A percentile compares a stretch with the other conserved stretches of the same genome.
phyloP scores from a whole-genome alignment of 163 green algal species.

The Trebouxiophyceae sp. region DNA sequence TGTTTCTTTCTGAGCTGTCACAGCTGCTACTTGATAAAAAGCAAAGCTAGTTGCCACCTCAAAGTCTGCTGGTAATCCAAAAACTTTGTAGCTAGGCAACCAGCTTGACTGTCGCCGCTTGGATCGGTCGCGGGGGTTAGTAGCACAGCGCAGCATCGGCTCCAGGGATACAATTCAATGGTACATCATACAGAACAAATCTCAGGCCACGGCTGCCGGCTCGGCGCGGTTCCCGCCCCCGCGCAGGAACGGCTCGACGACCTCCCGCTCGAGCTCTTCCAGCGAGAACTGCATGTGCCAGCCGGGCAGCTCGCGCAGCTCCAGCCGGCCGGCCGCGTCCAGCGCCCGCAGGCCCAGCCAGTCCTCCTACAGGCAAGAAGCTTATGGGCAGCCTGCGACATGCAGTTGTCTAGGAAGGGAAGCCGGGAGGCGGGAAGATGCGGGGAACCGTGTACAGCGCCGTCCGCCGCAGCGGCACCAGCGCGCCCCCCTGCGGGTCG shows the following conservation, averaged over 20 bases:
- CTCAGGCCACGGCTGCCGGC: too few relatives aligned
- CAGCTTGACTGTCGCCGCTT: too few relatives aligned
- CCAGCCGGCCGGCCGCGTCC: conserved; percentile 42
- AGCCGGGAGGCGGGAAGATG: background rate
- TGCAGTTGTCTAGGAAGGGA: background rate
- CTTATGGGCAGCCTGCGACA: background rate
- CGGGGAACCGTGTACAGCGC: conserved; percentile 43
- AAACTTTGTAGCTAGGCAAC: too few relatives aligned
- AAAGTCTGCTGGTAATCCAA: too few relatives aligned
- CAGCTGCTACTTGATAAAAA: too few relatives aligned
- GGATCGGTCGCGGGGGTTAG: too few relatives aligned
- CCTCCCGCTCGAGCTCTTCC: conserved; percentile 43
- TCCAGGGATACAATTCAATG: too few relatives aligned
- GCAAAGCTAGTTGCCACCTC: too few relatives aligned
- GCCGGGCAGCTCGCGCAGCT: conserved; percentile 23
- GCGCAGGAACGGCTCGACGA: conserved; percentile 15
- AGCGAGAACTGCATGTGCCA: conserved; percentile 69
- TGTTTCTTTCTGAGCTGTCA: too few relatives aligned
- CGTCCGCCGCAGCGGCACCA: conserved; percentile 48
- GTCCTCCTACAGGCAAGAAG: conserved; percentile 43
- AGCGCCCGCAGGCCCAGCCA: conserved; percentile 66
- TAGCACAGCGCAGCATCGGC: too few relatives aligned
- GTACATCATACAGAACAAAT: too few relatives aligned
- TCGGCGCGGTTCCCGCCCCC: too few relatives aligned
- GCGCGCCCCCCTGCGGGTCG: conserved; percentile 41